phyloP scores from a whole-genome alignment of 768 basidiomycete species.

The Kwoniella mangroviensis region DNA sequence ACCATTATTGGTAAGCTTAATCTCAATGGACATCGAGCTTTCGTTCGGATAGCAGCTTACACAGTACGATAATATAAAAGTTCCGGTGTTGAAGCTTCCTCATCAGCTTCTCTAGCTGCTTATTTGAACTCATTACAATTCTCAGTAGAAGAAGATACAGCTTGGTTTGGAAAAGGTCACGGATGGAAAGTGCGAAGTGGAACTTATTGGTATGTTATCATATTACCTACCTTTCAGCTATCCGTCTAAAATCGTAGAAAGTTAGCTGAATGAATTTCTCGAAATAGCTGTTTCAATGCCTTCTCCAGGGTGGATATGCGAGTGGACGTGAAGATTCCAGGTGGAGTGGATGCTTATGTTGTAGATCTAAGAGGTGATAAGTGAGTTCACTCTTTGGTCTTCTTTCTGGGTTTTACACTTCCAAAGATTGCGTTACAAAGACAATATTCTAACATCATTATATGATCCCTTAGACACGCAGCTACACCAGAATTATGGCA shows the following conservation, averaged over 20 bases:
- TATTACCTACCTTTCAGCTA: not conserved
- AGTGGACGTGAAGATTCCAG: constrained; percentile 97
- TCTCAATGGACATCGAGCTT: not conserved
- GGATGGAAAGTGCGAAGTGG: constrained; percentile 91
- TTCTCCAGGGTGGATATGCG: constrained; percentile 95
- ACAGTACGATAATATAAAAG: constrained; percentile 56
- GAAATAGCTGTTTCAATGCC: constrained; percentile 87
- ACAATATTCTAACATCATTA: not conserved
- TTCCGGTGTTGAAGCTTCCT: constrained; percentile 98
- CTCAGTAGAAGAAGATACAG: constrained; percentile 82
- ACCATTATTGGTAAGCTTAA: constrained; percentile 69
- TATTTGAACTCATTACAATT: constrained; percentile 99
- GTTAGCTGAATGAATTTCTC: not conserved
- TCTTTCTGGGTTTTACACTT: not conserved
- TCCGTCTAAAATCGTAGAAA: not conserved
- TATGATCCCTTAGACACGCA: constrained; percentile 68
- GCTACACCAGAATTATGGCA: constrained; percentile 93
- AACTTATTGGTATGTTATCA: constrained; percentile 76
- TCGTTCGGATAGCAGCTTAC: not conserved
- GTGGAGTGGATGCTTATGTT: constrained; percentile 91
- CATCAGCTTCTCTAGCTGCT: constrained; percentile 94
- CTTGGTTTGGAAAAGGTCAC: constrained; percentile 83
- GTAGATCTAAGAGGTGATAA: constrained; percentile 92
- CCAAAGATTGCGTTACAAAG: not conserved
- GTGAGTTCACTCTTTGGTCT: constrained; percentile 62